Evolutionary conservation across 2,329 filamentous ascomycete genomes (phyloP).

Genomic region (Mycogone perniciosa): DNA sequence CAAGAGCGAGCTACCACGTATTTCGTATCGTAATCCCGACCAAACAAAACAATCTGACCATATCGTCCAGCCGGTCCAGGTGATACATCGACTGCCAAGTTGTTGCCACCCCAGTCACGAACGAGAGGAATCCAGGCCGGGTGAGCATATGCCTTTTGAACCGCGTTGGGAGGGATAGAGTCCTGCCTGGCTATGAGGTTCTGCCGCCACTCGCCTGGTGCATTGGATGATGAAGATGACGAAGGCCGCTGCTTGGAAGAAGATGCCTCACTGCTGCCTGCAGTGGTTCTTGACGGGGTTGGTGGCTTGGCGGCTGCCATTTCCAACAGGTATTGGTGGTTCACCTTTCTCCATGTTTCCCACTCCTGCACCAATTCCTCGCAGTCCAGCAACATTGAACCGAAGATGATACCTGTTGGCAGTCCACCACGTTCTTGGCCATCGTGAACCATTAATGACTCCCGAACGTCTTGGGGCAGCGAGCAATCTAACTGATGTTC

Average conservation of each 20-base stretch:
- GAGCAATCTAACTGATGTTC: constrained; percentile 95
- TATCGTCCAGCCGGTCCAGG: constrained; percentile 85
- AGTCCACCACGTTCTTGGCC: constrained; percentile 92
- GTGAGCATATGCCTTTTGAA: constrained; percentile 91
- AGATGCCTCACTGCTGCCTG: constrained; percentile 59
- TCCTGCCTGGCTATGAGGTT: constrained; percentile 80
- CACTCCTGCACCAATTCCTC: constrained; percentile 98
- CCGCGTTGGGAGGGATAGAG: constrained; percentile 75
- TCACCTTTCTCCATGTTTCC: constrained; percentile 92
- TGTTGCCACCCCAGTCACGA: constrained; percentile 98
- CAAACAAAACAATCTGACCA: constrained; percentile 95
- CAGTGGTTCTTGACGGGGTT: constrained; percentile 64
- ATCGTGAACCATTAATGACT: constrained; percentile 85
- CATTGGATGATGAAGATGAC: constrained; percentile 42
- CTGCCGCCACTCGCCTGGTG: constrained; percentile 67
- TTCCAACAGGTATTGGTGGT: constrained; percentile 74
- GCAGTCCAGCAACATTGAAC: constrained; percentile 92
- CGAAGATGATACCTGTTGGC: constrained; percentile 88
- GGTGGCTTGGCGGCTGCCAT: constrained; percentile 52
- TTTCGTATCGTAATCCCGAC: constrained; percentile 97
- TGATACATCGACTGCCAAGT: constrained; percentile 85
- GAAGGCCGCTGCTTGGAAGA: constrained; percentile 54
- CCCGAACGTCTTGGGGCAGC: constrained; percentile 84
- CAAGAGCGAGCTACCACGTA: constrained; percentile 93
- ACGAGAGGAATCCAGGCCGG: constrained; percentile 93